Evolutionary conservation across 139 green algal species (phyloP).

Genomic region (Bryopsis sp.): DNA sequence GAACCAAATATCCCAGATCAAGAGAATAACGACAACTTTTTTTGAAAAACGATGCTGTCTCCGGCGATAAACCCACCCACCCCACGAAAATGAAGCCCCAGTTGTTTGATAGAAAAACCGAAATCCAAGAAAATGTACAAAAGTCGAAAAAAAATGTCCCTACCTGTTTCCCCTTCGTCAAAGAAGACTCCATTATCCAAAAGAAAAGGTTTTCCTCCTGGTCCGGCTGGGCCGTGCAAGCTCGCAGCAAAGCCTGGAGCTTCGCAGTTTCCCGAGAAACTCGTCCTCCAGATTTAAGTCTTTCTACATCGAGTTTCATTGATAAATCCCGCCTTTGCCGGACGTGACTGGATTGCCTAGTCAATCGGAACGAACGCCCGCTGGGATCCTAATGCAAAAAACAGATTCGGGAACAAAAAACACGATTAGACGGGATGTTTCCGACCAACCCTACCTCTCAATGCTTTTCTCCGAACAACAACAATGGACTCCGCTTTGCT

Average conservation of each 20-base stretch:
- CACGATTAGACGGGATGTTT: not conserved
- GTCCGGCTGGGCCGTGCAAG: conserved; percentile 11
- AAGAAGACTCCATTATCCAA: conserved; percentile 14
- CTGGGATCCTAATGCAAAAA: conserved; percentile 12
- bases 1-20: not conserved
- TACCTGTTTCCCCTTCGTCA: conserved; percentile 9
- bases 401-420: not conserved
- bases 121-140: not conserved
- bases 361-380: conserved; percentile 14
- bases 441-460: not conserved
- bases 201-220: conserved; percentile 14
- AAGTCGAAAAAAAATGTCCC: not conserved
- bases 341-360: not conserved
- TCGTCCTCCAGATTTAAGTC: not conserved
- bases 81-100: not conserved
- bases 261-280: conserved; percentile 7
- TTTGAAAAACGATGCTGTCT: too few relatives aligned
- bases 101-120: not conserved
- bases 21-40: not conserved
- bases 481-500: not conserved
- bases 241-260: not conserved
- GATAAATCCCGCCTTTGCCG: conserved; percentile 12
- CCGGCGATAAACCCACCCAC: not conserved
- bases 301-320: conserved; percentile 8
- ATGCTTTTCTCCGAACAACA: not conserved